These are phyloP conservation scores for Stagonosporopsis chrysanthemi DNA, from an alignment of 2,329 filamentous ascomycete genomes.

Conservation along the genomic window DNA sequence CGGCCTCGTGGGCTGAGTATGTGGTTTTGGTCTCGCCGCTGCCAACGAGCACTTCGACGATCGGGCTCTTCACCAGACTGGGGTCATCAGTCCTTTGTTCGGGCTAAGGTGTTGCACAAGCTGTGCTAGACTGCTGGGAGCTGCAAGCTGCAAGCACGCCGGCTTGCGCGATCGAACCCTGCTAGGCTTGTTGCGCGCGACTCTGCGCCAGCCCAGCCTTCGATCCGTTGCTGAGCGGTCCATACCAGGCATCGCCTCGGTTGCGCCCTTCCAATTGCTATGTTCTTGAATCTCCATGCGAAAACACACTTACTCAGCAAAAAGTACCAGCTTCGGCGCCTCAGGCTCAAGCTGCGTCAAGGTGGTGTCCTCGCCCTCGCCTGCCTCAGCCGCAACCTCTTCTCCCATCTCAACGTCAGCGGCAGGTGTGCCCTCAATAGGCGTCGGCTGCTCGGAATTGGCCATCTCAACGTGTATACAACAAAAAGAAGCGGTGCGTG, in stretches of 20 bases:
- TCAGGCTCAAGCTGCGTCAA: conserved; percentile 56
- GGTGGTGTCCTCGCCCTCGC: conserved; percentile 41
- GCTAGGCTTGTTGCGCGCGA: not conserved
- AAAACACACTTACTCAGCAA: conserved; percentile 53
- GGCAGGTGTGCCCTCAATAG: conserved; percentile 39
- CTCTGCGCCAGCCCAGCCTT: not conserved
- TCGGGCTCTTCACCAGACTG: conserved; percentile 58
- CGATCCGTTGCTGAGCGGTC: not conserved
- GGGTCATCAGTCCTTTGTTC: not conserved
- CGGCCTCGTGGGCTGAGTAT: conserved; percentile 79
- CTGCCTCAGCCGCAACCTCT: conserved; percentile 24
- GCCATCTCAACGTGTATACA: conserved; percentile 32
- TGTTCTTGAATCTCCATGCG: not conserved
- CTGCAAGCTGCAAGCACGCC: not conserved
- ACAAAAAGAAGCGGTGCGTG: not conserved
- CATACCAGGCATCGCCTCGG: not conserved
- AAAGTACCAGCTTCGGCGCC: conserved; percentile 50
- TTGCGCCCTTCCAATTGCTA: not conserved
- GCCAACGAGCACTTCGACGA: conserved; percentile 56
- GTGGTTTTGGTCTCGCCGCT: conserved; percentile 65
- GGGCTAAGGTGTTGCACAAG: not conserved
- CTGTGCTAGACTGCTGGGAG: not conserved
- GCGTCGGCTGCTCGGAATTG: conserved; percentile 40
- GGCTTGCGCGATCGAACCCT: not conserved
- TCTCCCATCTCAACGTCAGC: conserved; percentile 61